Percentiles rank a stretch among this genome's conserved stretches.
These are phyloP conservation scores for Trypethelium eluteriae DNA, from an alignment of 495 filamentous ascomycete species.

Conservation along the genomic window DNA sequence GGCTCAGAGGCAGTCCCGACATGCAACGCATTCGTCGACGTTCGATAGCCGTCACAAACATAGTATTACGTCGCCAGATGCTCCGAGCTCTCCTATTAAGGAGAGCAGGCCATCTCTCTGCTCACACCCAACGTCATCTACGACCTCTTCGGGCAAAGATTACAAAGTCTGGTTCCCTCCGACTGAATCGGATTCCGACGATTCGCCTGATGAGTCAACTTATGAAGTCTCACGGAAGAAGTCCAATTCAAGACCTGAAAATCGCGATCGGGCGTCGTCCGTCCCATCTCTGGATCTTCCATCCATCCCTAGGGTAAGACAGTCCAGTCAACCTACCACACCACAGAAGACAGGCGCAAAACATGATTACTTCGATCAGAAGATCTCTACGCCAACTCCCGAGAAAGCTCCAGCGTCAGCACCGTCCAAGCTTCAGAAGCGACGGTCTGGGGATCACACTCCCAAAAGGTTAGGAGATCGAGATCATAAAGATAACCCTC, in stretches of 20 bases:
- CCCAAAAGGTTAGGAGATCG: neutral
- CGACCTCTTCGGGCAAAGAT: constrained; percentile 23
- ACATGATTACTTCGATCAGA: neutral
- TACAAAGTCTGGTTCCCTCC: constrained; percentile 38
- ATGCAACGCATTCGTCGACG: neutral
- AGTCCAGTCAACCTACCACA: constrained; percentile 35
- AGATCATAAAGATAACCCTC: constrained; percentile 21
- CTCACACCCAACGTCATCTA: neutral
- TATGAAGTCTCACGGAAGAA: constrained; percentile 1
- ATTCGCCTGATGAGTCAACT: constrained; percentile 11
- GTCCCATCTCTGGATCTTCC: constrained; percentile 51
- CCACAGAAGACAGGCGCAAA: constrained; percentile 26
- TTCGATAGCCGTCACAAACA: neutral
- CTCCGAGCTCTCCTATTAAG: neutral
- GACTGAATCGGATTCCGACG: constrained; percentile 11
- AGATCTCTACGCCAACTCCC: neutral
- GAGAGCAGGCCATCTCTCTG: constrained; percentile 3
- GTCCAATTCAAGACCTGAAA: constrained; percentile 18
- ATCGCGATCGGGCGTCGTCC: constrained; percentile 48
- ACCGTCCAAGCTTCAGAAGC: constrained; percentile 35
- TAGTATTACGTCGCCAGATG: neutral
- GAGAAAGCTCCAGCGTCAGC: constrained; percentile 29
- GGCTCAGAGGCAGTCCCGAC: constrained; percentile 2
- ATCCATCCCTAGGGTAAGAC: constrained; percentile 50
- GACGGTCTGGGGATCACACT: constrained; percentile 4